These are phyloP conservation scores for Lactarius indigo DNA, from an alignment of 768 basidiomycete species.

Conservation along the genomic window DNA sequence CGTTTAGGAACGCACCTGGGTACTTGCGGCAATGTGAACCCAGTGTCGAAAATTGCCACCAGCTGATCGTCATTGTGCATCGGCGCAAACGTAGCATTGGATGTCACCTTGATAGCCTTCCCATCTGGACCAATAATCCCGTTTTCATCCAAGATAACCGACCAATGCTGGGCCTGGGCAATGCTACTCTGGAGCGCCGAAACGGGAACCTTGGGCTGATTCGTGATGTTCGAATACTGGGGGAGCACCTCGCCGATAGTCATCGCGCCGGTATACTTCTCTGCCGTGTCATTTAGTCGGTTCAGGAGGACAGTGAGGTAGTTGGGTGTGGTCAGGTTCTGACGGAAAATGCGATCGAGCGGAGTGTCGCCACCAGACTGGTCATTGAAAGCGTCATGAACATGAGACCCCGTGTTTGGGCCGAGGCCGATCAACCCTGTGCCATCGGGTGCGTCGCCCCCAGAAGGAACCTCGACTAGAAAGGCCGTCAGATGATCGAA, in stretches of 20 bases:
- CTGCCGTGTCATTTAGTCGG: conserved; percentile 50
- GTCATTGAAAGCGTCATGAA: conserved; percentile 36
- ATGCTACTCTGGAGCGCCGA: conserved; percentile 40
- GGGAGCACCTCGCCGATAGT: conserved; percentile 58
- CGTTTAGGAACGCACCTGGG: conserved; percentile 36
- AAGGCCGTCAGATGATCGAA: not conserved
- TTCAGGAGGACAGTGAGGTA: conserved; percentile 61
- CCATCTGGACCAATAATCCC: conserved; percentile 63
- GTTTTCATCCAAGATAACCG: conserved; percentile 55
- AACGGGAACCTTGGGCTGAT: conserved; percentile 50
- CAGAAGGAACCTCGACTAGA: conserved; percentile 40
- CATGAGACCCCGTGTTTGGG: conserved; percentile 48
- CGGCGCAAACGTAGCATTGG: conserved; percentile 60
- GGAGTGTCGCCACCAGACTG: conserved; percentile 44
- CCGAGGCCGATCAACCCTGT: conserved; percentile 55
- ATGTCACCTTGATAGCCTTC: conserved; percentile 41
- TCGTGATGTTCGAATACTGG: conserved; percentile 45
- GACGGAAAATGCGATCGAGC: conserved; percentile 61
- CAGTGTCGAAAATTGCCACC: conserved; percentile 64
- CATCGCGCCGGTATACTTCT: conserved; percentile 53
- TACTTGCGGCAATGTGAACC: conserved; percentile 64
- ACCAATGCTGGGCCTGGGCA: conserved; percentile 60
- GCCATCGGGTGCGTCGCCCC: conserved; percentile 32
- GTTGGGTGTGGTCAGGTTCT: conserved; percentile 53
- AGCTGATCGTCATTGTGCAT: conserved; percentile 57